phyloP scores from a whole-genome alignment of 768 basidiomycete species.

The Leccinum obscurum region DNA sequence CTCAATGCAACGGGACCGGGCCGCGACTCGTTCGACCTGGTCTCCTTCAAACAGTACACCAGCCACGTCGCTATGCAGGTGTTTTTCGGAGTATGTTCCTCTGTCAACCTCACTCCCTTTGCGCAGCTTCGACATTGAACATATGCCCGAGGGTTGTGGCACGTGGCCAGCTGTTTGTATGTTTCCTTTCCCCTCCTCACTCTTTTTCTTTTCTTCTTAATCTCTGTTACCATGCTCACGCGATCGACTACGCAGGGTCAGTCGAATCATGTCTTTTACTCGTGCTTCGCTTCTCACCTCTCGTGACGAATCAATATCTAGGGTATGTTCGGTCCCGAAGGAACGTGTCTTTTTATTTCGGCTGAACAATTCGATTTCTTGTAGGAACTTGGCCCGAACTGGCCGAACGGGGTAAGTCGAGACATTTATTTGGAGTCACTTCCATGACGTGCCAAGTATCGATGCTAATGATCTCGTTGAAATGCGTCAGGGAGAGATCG shows the following conservation, averaged over 20 bases:
- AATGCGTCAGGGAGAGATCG: conserved; percentile 31
- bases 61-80: conserved; percentile 36
- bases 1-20: conserved; percentile 34
- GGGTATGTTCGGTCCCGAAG: conserved; percentile 17
- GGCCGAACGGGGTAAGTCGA: conserved; percentile 26
- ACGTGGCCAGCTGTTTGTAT: conserved; percentile 40
- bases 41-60: conserved; percentile 30
- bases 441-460: neutral
- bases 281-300: neutral
- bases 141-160: conserved; percentile 42
- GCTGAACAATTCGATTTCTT: neutral
- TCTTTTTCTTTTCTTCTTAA: neutral
- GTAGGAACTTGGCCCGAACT: conserved; percentile 30
- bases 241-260: conserved; percentile 12
- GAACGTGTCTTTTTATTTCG: neutral
- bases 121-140: conserved; percentile 35
- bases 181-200: conserved; percentile 2
- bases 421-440: neutral
- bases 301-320: conserved; percentile 1
- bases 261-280: conserved; percentile 1
- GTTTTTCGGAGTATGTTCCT: neutral
- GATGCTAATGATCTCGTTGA: neutral
- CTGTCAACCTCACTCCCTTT: neutral
- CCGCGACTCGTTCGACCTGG: conserved; percentile 38
- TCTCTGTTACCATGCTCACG: neutral